Evolutionary conservation across 1,284 basidiomycete species (phyloP), one percentile per base, ranked within the genome.

Genomic region (Leucoagaricus sp.): DNA sequence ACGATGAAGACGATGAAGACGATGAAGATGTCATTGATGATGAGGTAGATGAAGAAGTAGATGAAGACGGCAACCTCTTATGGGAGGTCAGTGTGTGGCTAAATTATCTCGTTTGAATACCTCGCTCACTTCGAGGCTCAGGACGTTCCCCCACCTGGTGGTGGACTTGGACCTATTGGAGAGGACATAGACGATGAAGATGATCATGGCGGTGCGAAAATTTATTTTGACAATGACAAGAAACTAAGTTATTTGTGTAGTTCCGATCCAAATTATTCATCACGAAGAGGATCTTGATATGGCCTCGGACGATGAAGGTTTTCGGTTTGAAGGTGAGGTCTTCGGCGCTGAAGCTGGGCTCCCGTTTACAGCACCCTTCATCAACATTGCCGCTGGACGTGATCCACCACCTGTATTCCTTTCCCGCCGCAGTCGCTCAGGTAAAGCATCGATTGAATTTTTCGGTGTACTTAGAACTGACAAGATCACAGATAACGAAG

Each of bases 261-360:
- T 75, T n/a, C 75, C 76, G 10, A 82, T 85, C 52, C 83, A 82
- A 62, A 75, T 82, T 17, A 77, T 83, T 17, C 81, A 79, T 59
- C 82, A 83, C 31, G 80, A 79, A 58, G 81, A 83, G 50, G 87
- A 85, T 56, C 81, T 75, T 4, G 88, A 90, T 58, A 80, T 86
- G 69, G 83, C 84, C 31, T 91, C 89, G 8, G 88, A 88, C 63
- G 83, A 82, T 57, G 87, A 87, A 79, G 40, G 52, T 33, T 53
- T 47, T 36, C 33, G 48, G 9, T 48, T 42, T 23, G n/a, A 49
- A 23, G 28, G 41, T 40, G 60, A 44, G 44, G 29, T 34, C 41
- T 54, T 44, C 48, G 48, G 42, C 19, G 33, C 49, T 19, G 55
- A 57, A 9, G 26, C 42, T n/a, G 49, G 42, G 9, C 13, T 51